phyloP scores from a whole-genome alignment of 208 protist species.

The Strigomonas galati region DNA sequence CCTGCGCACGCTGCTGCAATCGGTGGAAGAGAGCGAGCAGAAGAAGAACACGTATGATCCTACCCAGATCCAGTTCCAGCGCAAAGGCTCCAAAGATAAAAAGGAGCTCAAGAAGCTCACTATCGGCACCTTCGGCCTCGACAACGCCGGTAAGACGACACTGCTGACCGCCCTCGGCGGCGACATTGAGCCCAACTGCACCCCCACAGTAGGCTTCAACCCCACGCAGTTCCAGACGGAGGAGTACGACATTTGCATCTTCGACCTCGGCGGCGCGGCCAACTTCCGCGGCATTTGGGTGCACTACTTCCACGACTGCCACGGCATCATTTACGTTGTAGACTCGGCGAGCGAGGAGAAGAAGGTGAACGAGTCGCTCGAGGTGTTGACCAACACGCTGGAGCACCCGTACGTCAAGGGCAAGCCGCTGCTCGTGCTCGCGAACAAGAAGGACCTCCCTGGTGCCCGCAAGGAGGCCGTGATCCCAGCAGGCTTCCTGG shows the following conservation, averaged over 20 bases:
- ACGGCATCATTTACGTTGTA: conserved; percentile 88
- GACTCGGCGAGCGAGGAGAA: conserved; percentile 70
- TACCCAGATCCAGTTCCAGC: conserved; percentile 52
- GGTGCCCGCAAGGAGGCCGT: conserved; percentile 65
- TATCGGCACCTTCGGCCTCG: conserved; percentile 83
- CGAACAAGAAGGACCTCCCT: conserved; percentile 99
- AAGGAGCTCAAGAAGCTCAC: conserved; percentile 57
- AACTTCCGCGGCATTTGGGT: conserved; percentile 92
- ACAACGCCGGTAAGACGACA: conserved; percentile 98
- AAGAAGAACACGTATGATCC: conserved; percentile 82
- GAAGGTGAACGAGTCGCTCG: conserved; percentile 58
- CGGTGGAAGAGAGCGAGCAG: conserved; percentile 73
- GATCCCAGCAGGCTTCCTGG: conserved; percentile 74
- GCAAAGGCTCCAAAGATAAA: conserved; percentile 14
- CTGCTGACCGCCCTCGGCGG: conserved; percentile 97
- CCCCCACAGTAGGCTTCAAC: conserved; percentile 86
- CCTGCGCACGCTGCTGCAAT: conserved; percentile 62
- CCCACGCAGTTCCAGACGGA: conserved; percentile 86
- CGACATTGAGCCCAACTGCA: conserved; percentile 91
- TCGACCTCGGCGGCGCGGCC: conserved; percentile 85
- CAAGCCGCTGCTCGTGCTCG: conserved; percentile 98
- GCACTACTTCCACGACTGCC: conserved; percentile 90
- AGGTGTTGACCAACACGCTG: conserved; percentile 76
- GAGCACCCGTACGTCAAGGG: conserved; percentile 91
- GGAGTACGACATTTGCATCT: conserved; percentile 85